Evolutionary conservation across 1,284 basidiomycete species (phyloP).

Genomic region (Ganoderma resinaceum): DNA sequence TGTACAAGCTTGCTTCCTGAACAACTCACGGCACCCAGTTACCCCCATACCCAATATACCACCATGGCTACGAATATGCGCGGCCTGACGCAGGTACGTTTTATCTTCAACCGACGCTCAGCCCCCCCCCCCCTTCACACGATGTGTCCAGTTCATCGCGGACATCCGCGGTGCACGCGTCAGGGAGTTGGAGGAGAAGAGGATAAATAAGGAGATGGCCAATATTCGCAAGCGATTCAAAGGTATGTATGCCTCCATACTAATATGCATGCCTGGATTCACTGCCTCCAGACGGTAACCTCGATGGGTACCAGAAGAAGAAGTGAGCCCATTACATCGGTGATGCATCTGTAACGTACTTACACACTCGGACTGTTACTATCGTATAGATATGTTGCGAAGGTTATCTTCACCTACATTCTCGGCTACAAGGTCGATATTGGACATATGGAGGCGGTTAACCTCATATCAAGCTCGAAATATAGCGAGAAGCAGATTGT

Average conservation of each 20-base stretch:
- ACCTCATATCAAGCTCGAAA: conserved; percentile 94
- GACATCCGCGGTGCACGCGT: conserved; percentile 94
- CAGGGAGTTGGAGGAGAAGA: conserved; percentile 92
- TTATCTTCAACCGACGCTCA: background rate
- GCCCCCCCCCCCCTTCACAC: background rate
- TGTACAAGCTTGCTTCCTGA: conserved; percentile 9
- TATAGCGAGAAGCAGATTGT: conserved; percentile 99
- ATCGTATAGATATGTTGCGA: conserved; percentile 80
- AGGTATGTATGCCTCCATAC: conserved; percentile 53
- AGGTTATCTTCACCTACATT: conserved; percentile 99
- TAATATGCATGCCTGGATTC: conserved; percentile 14
- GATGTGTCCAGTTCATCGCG: conserved; percentile 86
- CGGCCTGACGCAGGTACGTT: conserved; percentile 84
- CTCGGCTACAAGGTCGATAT: conserved; percentile 99
- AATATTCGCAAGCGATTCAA: conserved; percentile 99
- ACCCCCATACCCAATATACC: conserved; percentile 27
- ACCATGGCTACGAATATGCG: conserved; percentile 89
- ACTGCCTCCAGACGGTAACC: conserved; percentile 78
- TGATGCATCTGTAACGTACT: conserved; percentile 22
- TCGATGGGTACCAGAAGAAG: conserved; percentile 99
- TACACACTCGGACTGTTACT: conserved; percentile 14
- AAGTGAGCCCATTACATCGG: conserved; percentile 68
- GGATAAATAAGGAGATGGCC: conserved; percentile 99
- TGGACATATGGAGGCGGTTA: conserved; percentile 99
- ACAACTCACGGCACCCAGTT: conserved; percentile 18